Evolutionary conservation across 306 rosid species (phyloP), one percentile per base, ranked within the genome.

Genomic region (Dalbergia cochinchinensis): DNA sequence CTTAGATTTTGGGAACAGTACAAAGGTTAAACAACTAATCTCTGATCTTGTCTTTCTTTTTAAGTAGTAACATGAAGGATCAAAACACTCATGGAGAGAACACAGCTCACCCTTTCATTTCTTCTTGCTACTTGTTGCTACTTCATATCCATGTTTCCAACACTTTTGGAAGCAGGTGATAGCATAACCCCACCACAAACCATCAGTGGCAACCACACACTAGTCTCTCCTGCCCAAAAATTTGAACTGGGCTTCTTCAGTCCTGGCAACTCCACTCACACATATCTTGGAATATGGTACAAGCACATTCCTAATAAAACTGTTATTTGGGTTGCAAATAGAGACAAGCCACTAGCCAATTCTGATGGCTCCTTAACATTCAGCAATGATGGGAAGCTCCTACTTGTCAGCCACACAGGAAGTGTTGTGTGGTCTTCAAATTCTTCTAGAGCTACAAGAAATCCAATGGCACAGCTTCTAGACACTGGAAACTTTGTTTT

Each of bases 201-300:
- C 76, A 59, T 88, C 34, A 84, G 26, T 64, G 85, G 57, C 22
- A 71, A 70, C 82, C 80, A 82, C 57, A 76, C 83, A 55, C 66
- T 88, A 45, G 79, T 88, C 18, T 88, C 90, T 18, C 73, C 88
- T 7, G 54, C 73, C 42, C 73, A 88, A 1, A 80, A 76, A 19
- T 88, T 88, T 79, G 92, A 81, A 51, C 80, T 88, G 3, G 92
- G 88, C 8, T 84, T 88, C 64, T 88, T 88, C 76, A 76, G 69
- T 50, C 78, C 84, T 18, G 41, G 13, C 11, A 71, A 59, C 61
- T 78, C 88, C 22, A 69, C 68, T 22, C 18, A 65, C 57, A 80
- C 31, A 15, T 88, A 88, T 69, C 80, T 88, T 44, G 92, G 90
- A 71, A 82, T 88, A 67, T 72, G 90, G 92, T 88, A 88, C 65